Base-by-base conservation (phyloP, 1,139 yeast species). In the Pichia sp. region DNA sequence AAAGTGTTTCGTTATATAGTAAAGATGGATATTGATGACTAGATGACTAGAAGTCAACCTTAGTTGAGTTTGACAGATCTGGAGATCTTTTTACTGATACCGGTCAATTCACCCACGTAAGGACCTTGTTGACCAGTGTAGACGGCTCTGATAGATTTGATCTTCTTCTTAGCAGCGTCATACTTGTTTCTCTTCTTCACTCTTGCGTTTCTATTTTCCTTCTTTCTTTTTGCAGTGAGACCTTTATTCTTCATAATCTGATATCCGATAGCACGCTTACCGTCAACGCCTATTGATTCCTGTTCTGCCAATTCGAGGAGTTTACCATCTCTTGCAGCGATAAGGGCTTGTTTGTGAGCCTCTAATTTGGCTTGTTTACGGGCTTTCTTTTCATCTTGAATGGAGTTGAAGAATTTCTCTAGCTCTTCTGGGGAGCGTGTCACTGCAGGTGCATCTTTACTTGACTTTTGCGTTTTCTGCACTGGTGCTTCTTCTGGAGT, bases 161-260 rank as follows among this genome's bases (percentile, higher is more conserved):
- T 80, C 60, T 87, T 87, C 86, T 87, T 88, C 67, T 87, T 79
- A 27, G 99, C 98, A 58, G 75, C 73, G 47, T 86, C 97, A 66
- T 84, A 91, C 76, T 86, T 86, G 77, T 79, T 84, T 72, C 97
- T 82, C 94, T 91, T 91, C 71, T 91, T 91, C 56, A 91, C 97
- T 64, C 99, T 81, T 29, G 97, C 75, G 59, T 91, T 93, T 64
- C 97, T 74, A 67, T 83, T 79, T 50, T 86, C 96, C 70, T 91
- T 91, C 68, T 83, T 83, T 58, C 95, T 74, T 60, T 81, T 82
- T 18, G 94, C 88, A 2, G 96, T 86, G 48, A 91, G 77, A 56
- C 99, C 99, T 67, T 85, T 87, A 62, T 88, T 88, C 70, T 87
- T 87, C 64, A 85, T 71, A 46, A 88, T 88, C 64, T 88, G 97